phyloP scores from a whole-genome alignment of 1,284 basidiomycete genomes.

The Marasmius tenuissimus region DNA sequence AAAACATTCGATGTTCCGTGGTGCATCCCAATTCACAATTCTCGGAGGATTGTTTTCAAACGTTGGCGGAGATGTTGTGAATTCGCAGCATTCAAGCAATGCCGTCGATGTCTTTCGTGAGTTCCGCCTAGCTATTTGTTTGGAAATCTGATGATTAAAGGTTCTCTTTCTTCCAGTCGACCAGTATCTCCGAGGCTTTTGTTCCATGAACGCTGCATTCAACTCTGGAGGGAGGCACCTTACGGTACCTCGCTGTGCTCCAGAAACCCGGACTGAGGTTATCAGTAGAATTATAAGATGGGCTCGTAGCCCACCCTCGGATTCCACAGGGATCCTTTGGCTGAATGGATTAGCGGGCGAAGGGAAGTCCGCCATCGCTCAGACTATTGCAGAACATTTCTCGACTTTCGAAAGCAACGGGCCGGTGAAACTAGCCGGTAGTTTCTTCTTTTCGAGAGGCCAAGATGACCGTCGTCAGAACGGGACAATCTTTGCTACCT shows the following conservation, averaged over 20 bases:
- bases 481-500: not conserved
- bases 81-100: no score
- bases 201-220: not conserved
- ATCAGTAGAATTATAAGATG: not conserved
- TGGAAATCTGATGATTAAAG: no score
- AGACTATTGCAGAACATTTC: not conserved
- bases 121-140: no score
- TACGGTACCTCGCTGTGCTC: not conserved
- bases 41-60: no score
- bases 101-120: no score
- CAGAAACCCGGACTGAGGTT: not conserved
- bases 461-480: not conserved
- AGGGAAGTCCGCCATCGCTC: not conserved
- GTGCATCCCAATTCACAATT: no score
- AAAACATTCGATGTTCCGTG: no score
- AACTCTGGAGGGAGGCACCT: not conserved
- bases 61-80: no score
- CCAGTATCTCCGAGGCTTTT: not conserved
- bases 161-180: not conserved
- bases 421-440: not conserved
- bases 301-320: not conserved
- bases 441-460: not conserved
- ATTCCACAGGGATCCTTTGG: not conserved
- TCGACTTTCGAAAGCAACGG: not conserved
- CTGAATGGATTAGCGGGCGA: not conserved